These are phyloP conservation scores for Diaporthe sp. DNA, from an alignment of 2,329 filamentous ascomycete species.

Conservation along the genomic window DNA sequence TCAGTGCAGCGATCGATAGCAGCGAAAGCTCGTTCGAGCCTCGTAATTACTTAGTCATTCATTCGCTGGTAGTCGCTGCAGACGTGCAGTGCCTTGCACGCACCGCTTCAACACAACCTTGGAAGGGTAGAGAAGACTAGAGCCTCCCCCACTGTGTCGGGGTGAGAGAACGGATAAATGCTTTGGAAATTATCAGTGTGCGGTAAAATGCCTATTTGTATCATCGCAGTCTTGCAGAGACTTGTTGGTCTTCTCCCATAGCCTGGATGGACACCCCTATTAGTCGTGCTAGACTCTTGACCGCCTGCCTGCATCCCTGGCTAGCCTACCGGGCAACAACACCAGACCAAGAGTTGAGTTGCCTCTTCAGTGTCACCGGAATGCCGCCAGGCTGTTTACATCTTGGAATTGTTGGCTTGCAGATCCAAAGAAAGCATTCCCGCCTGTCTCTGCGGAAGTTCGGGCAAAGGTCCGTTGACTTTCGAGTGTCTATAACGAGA, in stretches of 20 bases:
- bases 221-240: not conserved
- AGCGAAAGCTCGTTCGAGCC: not conserved
- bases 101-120: not conserved
- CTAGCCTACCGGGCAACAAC: not conserved
- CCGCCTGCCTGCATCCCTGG: not conserved
- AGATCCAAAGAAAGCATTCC: not conserved
- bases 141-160: not conserved
- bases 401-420: too few relatives aligned
- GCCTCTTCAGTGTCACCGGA: too few relatives aligned
- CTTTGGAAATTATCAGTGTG: not conserved
- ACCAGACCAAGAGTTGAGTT: too few relatives aligned
- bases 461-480: slow-evolving; percentile 13
- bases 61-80: not conserved
- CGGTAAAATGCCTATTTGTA: not conserved
- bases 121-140: not conserved
- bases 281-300: not conserved
- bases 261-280: not conserved
- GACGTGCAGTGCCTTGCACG: not conserved
- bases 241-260: not conserved
- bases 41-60: not conserved
- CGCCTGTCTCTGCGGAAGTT: not conserved
- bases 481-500: not conserved
- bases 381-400: not conserved
- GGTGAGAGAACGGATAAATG: not conserved
- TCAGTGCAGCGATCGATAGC: not conserved